Evolutionary conservation across 805 yeast species (phyloP).

Genomic region (Yarrowia sp.): DNA sequence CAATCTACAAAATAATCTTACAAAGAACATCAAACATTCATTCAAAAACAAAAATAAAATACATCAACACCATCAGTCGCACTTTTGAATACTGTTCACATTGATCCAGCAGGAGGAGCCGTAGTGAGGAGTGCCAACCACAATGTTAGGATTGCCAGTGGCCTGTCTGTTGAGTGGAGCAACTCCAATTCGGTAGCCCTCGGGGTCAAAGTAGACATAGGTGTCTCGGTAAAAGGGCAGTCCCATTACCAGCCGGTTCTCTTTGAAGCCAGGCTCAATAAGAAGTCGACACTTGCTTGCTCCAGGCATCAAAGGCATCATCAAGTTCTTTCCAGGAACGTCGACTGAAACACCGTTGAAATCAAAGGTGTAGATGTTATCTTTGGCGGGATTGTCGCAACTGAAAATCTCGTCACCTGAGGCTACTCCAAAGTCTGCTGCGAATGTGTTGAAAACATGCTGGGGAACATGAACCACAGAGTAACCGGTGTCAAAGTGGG

Average conservation of each 20-base stretch:
- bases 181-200: slow-evolving; percentile 9
- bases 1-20: no score
- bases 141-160: neutral
- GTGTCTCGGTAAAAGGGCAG: slow-evolving; percentile 23
- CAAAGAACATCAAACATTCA: no score
- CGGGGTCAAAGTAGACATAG: slow-evolving; percentile 30
- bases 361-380: slow-evolving; percentile 1
- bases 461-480: neutral
- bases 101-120: slow-evolving; percentile 5
- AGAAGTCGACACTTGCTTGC: neutral
- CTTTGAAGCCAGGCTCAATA: neutral
- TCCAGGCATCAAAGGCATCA: neutral
- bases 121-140: neutral
- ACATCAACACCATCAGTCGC: neutral
- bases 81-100: neutral
- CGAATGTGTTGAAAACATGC: neutral
- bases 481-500: slow-evolving; percentile 17
- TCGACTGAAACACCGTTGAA: slow-evolving; percentile 1
- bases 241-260: slow-evolving; percentile 2
- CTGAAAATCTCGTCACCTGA: no score
- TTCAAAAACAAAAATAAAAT: no score
- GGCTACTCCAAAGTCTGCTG: neutral
- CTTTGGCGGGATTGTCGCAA: neutral
- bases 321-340: neutral
- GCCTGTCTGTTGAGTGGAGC: slow-evolving; percentile 9